Conservation (phyloP, 106 monocot genomes). For the Iris macrosiphon region DNA sequence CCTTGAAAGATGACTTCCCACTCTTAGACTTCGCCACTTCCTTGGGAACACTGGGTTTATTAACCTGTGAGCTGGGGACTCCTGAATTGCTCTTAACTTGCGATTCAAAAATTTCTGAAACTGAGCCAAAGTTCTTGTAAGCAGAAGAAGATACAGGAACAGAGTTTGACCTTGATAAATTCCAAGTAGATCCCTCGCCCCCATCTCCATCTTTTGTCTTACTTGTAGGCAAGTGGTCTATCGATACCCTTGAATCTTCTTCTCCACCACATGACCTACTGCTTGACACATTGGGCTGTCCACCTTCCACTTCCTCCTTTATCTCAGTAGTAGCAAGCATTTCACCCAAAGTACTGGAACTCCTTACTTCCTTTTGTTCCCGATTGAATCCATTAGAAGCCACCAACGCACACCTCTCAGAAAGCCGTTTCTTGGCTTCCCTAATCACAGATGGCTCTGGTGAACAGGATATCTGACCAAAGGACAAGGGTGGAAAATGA, state of each 20-base stretch:
- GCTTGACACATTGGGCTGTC: conserved; percentile 3
- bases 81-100: conserved; percentile 12
- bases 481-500: conserved; percentile 45
- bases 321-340: conserved; percentile 44
- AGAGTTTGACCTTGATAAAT: conserved; percentile 50
- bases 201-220: conserved; percentile 7
- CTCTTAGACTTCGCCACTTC: conserved; percentile 25
- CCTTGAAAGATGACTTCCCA: conserved; percentile 44
- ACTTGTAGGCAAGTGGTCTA: conserved; percentile 14
- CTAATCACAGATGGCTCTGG: conserved; percentile 60
- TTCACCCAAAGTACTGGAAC: conserved; percentile 65
- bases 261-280: conserved; percentile 38
- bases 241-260: conserved; percentile 18
- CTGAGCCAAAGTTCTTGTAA: conserved; percentile 18
- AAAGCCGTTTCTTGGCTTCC: conserved; percentile 73
- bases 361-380: conserved; percentile 28
- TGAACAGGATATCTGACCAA: conserved; percentile 21
- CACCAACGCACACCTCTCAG: conserved; percentile 55
- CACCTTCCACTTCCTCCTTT: conserved; percentile 27
- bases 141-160: conserved; percentile 40
- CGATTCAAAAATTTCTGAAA: conserved; percentile 1
- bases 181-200: conserved; percentile 4
- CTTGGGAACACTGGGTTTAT: conserved; percentile 8
- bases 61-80: conserved; percentile 11
- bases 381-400: conserved; percentile 16